These are phyloP conservation scores for Suillus placidus DNA, from an alignment of 768 basidiomycete genomes.

Conservation along the genomic window DNA sequence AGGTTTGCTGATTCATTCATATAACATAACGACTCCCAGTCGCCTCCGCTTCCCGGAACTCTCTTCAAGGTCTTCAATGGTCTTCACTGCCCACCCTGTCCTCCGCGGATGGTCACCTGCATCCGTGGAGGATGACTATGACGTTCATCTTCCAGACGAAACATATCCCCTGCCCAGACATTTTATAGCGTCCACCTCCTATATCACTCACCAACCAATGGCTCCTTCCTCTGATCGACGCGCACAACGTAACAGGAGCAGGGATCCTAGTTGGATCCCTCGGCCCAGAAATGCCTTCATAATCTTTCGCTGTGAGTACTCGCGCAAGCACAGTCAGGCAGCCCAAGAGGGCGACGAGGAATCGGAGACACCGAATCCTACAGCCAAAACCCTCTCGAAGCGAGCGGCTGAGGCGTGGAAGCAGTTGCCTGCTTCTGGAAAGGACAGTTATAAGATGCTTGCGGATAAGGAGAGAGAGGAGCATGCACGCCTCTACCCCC, in stretches of 20 bases:
- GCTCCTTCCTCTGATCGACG: slow-evolving; percentile 44
- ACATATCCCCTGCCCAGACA: slow-evolving; percentile 11
- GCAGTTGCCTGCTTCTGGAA: slow-evolving; percentile 50
- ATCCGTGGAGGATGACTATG: slow-evolving; percentile 28
- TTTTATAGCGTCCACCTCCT: slow-evolving; percentile 6
- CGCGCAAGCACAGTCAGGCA: slow-evolving; percentile 45
- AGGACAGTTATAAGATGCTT: slow-evolving; percentile 50
- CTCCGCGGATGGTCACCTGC: slow-evolving; percentile 34
- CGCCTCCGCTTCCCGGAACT: slow-evolving; percentile 21
- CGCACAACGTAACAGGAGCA: slow-evolving; percentile 41
- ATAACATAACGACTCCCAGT: not conserved
- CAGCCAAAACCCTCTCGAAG: slow-evolving; percentile 68
- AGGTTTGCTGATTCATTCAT: slow-evolving; percentile 4
- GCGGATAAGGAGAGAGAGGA: slow-evolving; percentile 59
- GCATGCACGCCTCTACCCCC: slow-evolving; percentile 59
- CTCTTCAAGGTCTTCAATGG: slow-evolving; percentile 26
- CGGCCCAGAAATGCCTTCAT: slow-evolving; percentile 74
- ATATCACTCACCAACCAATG: slow-evolving; percentile 13
- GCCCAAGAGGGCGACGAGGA: slow-evolving; percentile 39
- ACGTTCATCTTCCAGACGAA: slow-evolving; percentile 27
- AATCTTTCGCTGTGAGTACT: slow-evolving; percentile 71
- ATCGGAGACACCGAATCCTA: slow-evolving; percentile 18
- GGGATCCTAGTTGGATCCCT: slow-evolving; percentile 61
- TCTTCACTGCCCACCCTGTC: slow-evolving; percentile 16
- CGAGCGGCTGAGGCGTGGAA: slow-evolving; percentile 80